Conservation (phyloP, 2,329 filamentous ascomycete species). For the Ciborinia camelliae region DNA sequence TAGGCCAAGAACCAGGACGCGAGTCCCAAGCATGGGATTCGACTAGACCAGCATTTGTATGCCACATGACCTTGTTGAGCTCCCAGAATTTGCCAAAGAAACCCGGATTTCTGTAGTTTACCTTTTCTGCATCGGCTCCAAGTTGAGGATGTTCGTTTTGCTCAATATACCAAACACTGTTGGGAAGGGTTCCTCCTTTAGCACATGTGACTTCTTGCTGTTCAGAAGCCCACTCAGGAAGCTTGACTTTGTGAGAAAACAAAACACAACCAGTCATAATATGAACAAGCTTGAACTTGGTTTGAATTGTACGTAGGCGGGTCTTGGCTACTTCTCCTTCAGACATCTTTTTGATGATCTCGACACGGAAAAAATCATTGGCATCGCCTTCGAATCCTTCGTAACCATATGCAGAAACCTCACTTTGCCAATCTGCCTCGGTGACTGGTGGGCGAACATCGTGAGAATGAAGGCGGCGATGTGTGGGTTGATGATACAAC, state of each 20-base stretch:
- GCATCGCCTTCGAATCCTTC: constrained; percentile 96
- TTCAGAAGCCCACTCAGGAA: constrained; percentile 95
- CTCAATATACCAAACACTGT: constrained; percentile 97
- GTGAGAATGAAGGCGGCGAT: constrained; percentile 91
- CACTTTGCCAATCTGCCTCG: constrained; percentile 91
- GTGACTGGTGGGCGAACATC: constrained; percentile 84
- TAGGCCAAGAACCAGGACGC: constrained; percentile 87
- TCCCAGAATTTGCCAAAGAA: constrained; percentile 99
- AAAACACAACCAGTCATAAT: constrained; percentile 94
- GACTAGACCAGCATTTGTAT: constrained; percentile 90
- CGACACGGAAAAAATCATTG: constrained; percentile 91
- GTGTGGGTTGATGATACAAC: constrained; percentile 78
- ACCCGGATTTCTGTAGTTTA: constrained; percentile 91
- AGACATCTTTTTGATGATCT: constrained; percentile 90
- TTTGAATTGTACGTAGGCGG: constrained; percentile 87
- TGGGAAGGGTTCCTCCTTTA: constrained; percentile 83
- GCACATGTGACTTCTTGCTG: constrained; percentile 99
- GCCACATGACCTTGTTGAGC: constrained; percentile 98
- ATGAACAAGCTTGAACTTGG: constrained; percentile 93
- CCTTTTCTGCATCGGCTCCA: constrained; percentile 74
- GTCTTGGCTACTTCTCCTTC: constrained; percentile 74
- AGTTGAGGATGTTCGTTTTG: constrained; percentile 81
- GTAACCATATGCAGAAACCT: constrained; percentile 95
- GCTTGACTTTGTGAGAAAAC: constrained; percentile 98
- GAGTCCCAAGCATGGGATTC: constrained; percentile 99